These are phyloP conservation scores for Aspergillus candidus DNA, from an alignment of 2,329 filamentous ascomycete genomes.

Conservation along the genomic window DNA sequence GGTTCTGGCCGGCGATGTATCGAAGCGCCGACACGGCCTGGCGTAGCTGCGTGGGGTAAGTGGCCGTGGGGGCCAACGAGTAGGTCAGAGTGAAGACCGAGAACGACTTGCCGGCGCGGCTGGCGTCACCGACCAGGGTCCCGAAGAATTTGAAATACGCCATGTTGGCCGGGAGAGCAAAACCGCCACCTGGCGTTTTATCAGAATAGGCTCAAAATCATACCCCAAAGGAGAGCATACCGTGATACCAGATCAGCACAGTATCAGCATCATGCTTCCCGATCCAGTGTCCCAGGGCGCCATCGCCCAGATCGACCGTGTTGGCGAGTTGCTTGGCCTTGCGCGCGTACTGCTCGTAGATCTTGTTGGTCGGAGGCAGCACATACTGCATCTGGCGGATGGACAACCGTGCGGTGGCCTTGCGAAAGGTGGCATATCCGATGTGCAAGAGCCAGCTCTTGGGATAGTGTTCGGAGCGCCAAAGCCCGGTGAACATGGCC, in stretches of 20 bases:
- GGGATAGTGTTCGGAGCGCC: conserved; percentile 24
- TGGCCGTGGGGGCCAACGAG: conserved; percentile 46
- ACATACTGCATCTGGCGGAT: conserved; percentile 27
- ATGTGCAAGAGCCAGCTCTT: conserved; percentile 28
- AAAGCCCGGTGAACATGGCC: conserved; percentile 23
- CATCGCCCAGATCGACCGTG: conserved; percentile 27
- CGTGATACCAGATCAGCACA: conserved; percentile 37
- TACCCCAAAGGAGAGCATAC: conserved; percentile 13
- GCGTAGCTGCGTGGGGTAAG: conserved; percentile 40
- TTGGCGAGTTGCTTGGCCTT: conserved; percentile 18
- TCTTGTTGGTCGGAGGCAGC: conserved; percentile 20
- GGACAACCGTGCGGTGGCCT: conserved; percentile 23
- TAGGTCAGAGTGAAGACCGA: conserved; percentile 53
- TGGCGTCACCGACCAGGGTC: conserved; percentile 40
- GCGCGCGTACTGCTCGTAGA: conserved; percentile 26
- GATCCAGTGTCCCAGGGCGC: conserved; percentile 35
- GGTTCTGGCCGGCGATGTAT: conserved; percentile 32
- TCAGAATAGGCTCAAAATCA: neutral
- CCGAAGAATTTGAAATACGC: conserved; percentile 47
- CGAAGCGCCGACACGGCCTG: conserved; percentile 38
- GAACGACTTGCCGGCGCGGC: conserved; percentile 40
- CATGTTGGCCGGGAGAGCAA: conserved; percentile 42
- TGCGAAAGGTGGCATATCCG: conserved; percentile 31
- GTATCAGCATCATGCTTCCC: conserved; percentile 32
- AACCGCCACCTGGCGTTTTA: conserved; percentile 52